phyloP scores from a whole-genome alignment of 1,284 basidiomycete species.

The Rhodotorula mucilaginosa region DNA sequence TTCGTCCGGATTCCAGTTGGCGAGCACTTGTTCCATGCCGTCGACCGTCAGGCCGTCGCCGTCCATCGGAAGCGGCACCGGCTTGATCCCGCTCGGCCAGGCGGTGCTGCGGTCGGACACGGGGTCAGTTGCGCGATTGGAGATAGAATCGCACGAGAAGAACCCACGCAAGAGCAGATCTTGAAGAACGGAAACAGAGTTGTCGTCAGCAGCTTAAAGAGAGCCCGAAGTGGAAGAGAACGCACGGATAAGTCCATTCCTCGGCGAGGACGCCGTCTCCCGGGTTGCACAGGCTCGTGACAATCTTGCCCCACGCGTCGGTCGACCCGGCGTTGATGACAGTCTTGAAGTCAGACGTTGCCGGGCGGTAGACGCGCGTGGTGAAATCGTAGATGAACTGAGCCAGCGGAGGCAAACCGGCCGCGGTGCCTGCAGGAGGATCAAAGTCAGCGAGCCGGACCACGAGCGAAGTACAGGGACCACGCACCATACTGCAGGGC shows the following conservation, averaged over 20 bases:
- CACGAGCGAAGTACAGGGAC: too few relatives aligned
- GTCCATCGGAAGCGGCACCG: constrained; percentile 68
- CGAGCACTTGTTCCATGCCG: constrained; percentile 61
- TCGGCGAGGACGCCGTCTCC: constrained; percentile 71
- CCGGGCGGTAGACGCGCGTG: constrained; percentile 64
- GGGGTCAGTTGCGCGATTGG: neutral
- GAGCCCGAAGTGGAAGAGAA: constrained; percentile 31
- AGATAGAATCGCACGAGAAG: neutral
- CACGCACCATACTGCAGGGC: constrained; percentile 67
- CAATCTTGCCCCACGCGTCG: constrained; percentile 63
- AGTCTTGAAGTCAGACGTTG: constrained; percentile 61
- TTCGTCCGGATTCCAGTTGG: constrained; percentile 63
- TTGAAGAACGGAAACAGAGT: too few relatives aligned
- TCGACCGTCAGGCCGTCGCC: constrained; percentile 65
- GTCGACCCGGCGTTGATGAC: constrained; percentile 72
- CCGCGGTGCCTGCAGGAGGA: constrained; percentile 51
- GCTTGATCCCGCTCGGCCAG: constrained; percentile 41
- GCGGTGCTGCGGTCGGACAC: constrained; percentile 11
- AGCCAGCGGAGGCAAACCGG: constrained; percentile 58
- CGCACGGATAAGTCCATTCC: constrained; percentile 55
- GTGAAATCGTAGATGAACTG: constrained; percentile 62
- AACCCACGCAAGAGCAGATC: neutral
- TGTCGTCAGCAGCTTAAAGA: neutral
- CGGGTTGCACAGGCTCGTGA: constrained; percentile 63
- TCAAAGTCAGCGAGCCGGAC: neutral